Conservation (phyloP, 306 rosid genomes). For the Vicia faba region DNA sequence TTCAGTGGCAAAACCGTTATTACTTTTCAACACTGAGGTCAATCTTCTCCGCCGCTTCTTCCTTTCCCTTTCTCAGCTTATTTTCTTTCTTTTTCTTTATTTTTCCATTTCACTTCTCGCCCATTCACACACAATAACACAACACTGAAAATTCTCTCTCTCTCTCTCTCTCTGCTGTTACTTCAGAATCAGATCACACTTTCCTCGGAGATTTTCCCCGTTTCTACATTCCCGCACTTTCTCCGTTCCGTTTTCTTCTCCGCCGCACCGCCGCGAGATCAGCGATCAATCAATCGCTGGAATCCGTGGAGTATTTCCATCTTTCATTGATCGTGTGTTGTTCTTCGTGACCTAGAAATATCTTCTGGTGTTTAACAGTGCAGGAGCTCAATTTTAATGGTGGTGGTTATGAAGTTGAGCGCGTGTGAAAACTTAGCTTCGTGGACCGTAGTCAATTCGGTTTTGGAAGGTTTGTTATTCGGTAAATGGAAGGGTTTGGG, state of each 20-base stretch:
- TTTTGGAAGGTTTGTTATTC: conserved; percentile 30
- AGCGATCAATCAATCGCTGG: conserved; percentile 39
- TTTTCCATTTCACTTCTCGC: background rate
- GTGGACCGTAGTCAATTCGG: conserved; percentile 39
- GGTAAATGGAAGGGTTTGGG: conserved; percentile 54
- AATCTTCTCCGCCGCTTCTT: conserved; percentile 25
- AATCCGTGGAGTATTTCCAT: conserved; percentile 36
- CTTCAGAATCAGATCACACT: conserved; percentile 58
- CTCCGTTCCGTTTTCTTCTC: conserved; percentile 40
- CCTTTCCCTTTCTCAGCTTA: conserved; percentile 33
- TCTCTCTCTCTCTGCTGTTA: conserved; percentile 47
- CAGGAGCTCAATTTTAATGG: conserved; percentile 42
- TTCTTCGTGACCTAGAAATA: conserved; percentile 1
- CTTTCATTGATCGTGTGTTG: conserved; percentile 23
- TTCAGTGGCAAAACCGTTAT: conserved; percentile 19
- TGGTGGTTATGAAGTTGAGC: conserved; percentile 38
- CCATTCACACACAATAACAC: conserved; percentile 15
- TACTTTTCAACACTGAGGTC: background rate
- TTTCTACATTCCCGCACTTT: conserved; percentile 48
- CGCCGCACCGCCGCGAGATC: conserved; percentile 34
- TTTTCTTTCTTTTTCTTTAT: background rate
- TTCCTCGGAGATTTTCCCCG: conserved; percentile 44
- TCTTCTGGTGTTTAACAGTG: conserved; percentile 12
- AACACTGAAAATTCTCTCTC: background rate
- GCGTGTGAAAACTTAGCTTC: conserved; percentile 39